phyloP scores from a whole-genome alignment of 2,329 filamentous ascomycete genomes.

The Fusarium sarcochroum region DNA sequence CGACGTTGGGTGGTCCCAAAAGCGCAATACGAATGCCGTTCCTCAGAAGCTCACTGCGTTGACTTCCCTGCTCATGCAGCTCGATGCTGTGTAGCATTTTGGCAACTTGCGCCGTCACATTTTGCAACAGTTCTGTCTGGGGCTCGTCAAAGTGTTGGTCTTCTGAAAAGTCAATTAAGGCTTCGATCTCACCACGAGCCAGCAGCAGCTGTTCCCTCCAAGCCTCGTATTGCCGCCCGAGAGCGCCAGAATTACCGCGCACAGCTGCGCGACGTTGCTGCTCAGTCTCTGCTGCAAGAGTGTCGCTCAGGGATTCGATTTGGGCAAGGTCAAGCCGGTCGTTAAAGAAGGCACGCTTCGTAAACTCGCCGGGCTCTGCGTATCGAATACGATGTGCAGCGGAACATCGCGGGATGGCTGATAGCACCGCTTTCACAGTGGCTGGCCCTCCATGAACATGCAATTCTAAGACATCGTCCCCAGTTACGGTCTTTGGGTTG shows the following conservation, averaged over 20 bases:
- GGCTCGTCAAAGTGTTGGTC: constrained; percentile 98
- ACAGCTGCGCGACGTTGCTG: constrained; percentile 92
- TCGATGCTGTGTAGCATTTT: constrained; percentile 74
- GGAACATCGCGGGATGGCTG: constrained; percentile 75
- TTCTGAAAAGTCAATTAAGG: constrained; percentile 96
- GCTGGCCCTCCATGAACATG: constrained; percentile 95
- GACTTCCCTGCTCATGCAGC: constrained; percentile 81
- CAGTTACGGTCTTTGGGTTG: constrained; percentile 85
- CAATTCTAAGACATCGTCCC: constrained; percentile 91
- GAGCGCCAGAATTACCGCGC: constrained; percentile 77
- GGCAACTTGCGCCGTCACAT: constrained; percentile 75
- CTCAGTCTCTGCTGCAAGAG: constrained; percentile 82
- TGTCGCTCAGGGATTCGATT: constrained; percentile 76
- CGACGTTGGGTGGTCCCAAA: constrained; percentile 91
- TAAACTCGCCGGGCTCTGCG: constrained; percentile 96
- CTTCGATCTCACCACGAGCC: constrained; percentile 92
- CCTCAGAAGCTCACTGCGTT: constrained; percentile 85
- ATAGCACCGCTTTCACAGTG: constrained; percentile 87
- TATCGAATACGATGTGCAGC: constrained; percentile 73
- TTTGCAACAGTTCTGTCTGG: constrained; percentile 77
- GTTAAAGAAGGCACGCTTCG: constrained; percentile 90
- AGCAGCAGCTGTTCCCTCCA: constrained; percentile 85
- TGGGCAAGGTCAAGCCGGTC: constrained; percentile 88
- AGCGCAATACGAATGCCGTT: constrained; percentile 89
- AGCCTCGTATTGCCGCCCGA: constrained; percentile 82